Evolutionary conservation across 306 rosid genomes (phyloP), one percentile per base, ranked within the genome.

Genomic region (Mucuna pruriens): DNA sequence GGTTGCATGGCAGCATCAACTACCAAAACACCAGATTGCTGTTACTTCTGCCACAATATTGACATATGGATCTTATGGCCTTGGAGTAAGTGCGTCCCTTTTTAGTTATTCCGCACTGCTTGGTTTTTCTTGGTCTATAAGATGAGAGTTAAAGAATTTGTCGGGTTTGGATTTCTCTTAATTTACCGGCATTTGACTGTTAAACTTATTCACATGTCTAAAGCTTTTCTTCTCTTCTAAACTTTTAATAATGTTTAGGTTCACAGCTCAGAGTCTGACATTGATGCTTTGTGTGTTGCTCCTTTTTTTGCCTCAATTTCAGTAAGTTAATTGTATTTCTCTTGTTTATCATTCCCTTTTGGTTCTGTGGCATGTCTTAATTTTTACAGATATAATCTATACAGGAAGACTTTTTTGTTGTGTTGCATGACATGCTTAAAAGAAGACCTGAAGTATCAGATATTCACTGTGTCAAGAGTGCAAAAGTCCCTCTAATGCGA

Each of bases 61-160:
- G 84, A 81, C 86, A 1, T 87, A 77, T 84, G 90, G 90, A 78
- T 87, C 90, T 67, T 87, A 87, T 81, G 90, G 88, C 73, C 90
- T 87, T 19, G 88, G 90, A 74, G 90, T 87, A 68, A 54, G 88
- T 74, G 25, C 68, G 54, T 55, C 69, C 62, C 9, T 33, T 81
- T 15, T 45, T 67, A 31, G 38, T 15, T 51, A 9, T 65, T 11
- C 49, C 9, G 7, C 25, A 42, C 42, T 7, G 44, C 25, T 26
- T 19, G 71, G 34, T n/a, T 80, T 69, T 40, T 58, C 34, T 39
- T 57, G 45, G 71, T 58, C 63, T 31, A 44, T 42, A 44, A 57
- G 51, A 26, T 68, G 60, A 51, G 55, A 44, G 38, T 17, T 60
- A 33, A 33, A 45, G 3, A 58, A 22, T 7, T 34, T 38, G n/a